Percentiles rank a stretch among this genome's conserved stretches.
phyloP scores from a whole-genome alignment of 1,139 yeast genomes.

The Zygoascus sp. region DNA sequence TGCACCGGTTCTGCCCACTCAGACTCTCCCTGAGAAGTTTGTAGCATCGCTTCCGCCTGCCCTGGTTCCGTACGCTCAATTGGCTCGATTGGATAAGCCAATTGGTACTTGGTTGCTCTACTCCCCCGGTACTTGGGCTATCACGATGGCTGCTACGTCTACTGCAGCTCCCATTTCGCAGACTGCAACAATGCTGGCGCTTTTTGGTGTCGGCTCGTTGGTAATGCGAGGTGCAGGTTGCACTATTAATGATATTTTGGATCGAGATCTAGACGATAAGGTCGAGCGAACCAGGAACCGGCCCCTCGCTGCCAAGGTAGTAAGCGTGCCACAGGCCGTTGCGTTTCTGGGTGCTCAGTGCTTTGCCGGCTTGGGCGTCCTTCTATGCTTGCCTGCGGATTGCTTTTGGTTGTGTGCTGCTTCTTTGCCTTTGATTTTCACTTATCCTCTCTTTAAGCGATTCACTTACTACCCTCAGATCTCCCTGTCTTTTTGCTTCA shows the following conservation, averaged over 20 bases:
- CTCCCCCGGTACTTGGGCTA: constrained; percentile 78
- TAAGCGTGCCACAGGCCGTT: constrained; percentile 67
- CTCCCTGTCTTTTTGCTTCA: constrained; percentile 73
- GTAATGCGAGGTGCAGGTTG: constrained; percentile 99
- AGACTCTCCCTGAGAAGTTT: constrained; percentile 29
- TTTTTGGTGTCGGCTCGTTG: constrained; percentile 79
- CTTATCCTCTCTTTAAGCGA: constrained; percentile 90
- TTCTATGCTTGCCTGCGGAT: constrained; percentile 68
- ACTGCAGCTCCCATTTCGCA: constrained; percentile 62
- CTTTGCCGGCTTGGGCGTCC: constrained; percentile 67
- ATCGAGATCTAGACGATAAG: constrained; percentile 72
- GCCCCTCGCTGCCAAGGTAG: constrained; percentile 87
- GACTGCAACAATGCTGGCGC: constrained; percentile 50
- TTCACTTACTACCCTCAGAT: constrained; percentile 94
- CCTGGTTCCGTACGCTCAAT: constrained; percentile 85
- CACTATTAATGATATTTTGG: constrained; percentile 86
- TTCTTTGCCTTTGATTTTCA: constrained; percentile 71
- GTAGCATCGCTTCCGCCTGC: constrained; percentile 61
- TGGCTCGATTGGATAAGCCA: constrained; percentile 89
- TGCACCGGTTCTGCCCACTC: constrained; percentile 1
- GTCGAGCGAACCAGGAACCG: constrained; percentile 85
- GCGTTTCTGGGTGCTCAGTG: constrained; percentile 71
- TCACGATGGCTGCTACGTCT: constrained; percentile 79
- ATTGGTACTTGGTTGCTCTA: constrained; percentile 83
- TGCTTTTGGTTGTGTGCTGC: constrained; percentile 81